Conservation (phyloP, 2,329 filamentous ascomycete species). For the Epicoccum nigrum region DNA sequence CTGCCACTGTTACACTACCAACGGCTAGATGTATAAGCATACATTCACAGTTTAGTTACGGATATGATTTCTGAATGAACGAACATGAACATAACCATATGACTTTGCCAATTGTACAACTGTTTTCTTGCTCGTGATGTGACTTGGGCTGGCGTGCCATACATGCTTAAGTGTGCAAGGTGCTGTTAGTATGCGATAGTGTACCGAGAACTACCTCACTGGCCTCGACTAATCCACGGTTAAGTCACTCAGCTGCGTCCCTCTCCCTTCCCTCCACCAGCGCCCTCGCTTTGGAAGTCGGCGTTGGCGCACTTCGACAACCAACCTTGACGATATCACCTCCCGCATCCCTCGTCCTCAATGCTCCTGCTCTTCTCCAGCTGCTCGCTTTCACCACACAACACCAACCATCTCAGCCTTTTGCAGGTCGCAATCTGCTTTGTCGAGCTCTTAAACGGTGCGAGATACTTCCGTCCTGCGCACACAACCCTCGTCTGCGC, state of each 20-base stretch:
- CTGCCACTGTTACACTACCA: conserved; percentile 13
- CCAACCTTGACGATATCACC: too few species aligned
- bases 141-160: conserved; percentile 7
- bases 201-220: not conserved
- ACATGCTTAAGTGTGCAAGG: conserved; percentile 9
- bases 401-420: too few species aligned
- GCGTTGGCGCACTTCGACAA: too few species aligned
- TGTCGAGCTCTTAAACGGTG: too few species aligned
- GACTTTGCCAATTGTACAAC: not conserved
- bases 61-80: conserved; percentile 22
- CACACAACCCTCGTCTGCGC: too few species aligned
- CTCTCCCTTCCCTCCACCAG: too few species aligned
- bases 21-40: conserved; percentile 28
- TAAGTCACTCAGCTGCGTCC: not conserved
- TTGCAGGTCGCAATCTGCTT: too few species aligned
- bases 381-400: too few species aligned
- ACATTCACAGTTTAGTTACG: conserved; percentile 29
- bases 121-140: not conserved
- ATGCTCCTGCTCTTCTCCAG: too few species aligned
- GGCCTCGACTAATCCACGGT: not conserved
- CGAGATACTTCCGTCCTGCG: too few species aligned
- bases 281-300: too few species aligned
- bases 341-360: too few species aligned
- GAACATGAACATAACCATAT: conserved; percentile 17
- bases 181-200: conserved; percentile 5